phyloP scores from a whole-genome alignment of 495 filamentous ascomycete genomes.

The Astrocystis sublimbata region DNA sequence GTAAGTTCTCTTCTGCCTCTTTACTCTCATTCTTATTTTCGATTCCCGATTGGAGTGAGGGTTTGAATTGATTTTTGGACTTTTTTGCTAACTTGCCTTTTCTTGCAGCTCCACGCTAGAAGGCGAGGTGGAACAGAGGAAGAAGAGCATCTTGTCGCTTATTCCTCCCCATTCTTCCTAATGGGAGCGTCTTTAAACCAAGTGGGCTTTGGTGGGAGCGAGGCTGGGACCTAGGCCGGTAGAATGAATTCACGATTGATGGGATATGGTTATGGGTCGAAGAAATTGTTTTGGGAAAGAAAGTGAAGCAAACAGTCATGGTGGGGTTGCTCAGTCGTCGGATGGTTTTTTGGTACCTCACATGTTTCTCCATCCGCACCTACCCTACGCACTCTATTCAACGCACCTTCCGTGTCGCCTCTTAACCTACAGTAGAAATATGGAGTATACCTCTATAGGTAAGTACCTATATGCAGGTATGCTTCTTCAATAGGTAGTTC shows the following conservation, averaged over 20 bases:
- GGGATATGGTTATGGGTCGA: no score
- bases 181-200: no score
- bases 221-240: neutral
- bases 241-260: neutral
- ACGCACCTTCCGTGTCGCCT: no score
- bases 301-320: no score
- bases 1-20: neutral
- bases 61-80: no score
- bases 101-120: constrained; percentile 33
- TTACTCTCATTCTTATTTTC: neutral
- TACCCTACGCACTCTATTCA: neutral
- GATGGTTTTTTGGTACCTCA: neutral
- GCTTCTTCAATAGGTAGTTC: constrained; percentile 9
- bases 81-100: neutral
- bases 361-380: no score
- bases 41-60: neutral
- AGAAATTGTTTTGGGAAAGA: neutral
- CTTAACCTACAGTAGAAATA: no score
- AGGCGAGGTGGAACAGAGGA: constrained; percentile 27
- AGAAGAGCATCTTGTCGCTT: constrained; percentile 33
- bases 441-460: no score
- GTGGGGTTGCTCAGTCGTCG: no score
- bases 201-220: neutral
- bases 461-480: neutral
- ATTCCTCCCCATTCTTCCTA: constrained; percentile 9